These are phyloP conservation scores for Nitzschia sp. DNA, from an alignment of 108 stramenopile species.

Conservation along the genomic window DNA sequence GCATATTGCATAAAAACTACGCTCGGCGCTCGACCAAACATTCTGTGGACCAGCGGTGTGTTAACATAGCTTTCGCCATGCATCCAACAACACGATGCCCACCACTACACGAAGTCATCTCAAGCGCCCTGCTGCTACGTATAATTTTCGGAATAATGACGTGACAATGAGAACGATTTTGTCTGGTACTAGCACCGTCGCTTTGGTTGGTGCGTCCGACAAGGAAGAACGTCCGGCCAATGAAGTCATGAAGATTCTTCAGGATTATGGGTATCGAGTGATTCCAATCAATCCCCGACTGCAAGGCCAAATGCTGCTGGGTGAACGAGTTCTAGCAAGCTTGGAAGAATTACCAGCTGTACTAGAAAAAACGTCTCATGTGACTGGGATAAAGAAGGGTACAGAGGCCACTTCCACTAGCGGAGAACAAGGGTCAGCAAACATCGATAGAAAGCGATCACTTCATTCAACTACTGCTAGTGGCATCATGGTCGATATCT, in stretches of 20 bases:
- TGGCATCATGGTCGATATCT: slow-evolving; percentile 68
- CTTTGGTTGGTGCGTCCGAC: slow-evolving; percentile 69
- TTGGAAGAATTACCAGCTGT: background rate
- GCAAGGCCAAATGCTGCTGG: background rate
- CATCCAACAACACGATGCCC: no score
- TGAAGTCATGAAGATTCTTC: slow-evolving; percentile 65
- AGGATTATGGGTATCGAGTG: slow-evolving; percentile 57
- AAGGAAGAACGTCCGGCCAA: slow-evolving; percentile 69
- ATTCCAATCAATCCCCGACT: slow-evolving; percentile 71
- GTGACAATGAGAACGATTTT: slow-evolving; percentile 60
- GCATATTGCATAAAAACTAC: no score
- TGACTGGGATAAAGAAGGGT: background rate
- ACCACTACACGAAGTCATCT: no score
- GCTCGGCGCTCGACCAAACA: no score
- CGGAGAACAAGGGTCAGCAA: background rate
- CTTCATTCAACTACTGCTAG: no score
- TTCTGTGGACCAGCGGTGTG: no score
- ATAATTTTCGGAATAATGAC: slow-evolving; percentile 55
- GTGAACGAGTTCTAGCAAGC: background rate
- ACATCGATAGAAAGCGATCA: no score
- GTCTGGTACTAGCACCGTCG: slow-evolving; percentile 62
- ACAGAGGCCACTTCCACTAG: background rate
- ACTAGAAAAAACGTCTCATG: background rate
- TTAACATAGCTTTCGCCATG: no score
- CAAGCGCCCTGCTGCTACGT: no score